phyloP scores from a whole-genome alignment of 352 stramenopile species.

The Globisporangium spinosum region DNA sequence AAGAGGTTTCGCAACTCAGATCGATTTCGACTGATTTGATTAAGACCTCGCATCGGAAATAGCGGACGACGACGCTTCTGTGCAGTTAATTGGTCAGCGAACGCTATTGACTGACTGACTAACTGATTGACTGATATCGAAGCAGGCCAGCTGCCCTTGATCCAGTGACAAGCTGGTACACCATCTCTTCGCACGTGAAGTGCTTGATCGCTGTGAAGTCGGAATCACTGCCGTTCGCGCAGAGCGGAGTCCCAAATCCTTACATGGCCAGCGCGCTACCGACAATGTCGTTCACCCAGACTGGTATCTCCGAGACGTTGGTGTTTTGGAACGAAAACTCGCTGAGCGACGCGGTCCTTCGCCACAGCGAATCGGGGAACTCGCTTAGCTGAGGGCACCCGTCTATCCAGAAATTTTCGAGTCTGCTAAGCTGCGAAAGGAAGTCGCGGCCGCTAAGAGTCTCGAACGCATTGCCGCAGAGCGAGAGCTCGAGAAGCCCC shows the following conservation, averaged over 20 bases:
- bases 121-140: too few relatives aligned
- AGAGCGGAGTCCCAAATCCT: conserved; percentile 3
- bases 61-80: too few relatives aligned
- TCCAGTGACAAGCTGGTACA: not conserved
- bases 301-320: conserved; percentile 3
- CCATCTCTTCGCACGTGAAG: not conserved
- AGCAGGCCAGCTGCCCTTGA: too few relatives aligned
- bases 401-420: conserved; percentile 8
- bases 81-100: too few relatives aligned
- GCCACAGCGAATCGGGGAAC: conserved; percentile 6
- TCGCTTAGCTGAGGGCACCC: not conserved
- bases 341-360: not conserved
- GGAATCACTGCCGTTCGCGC: not conserved
- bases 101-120: too few relatives aligned
- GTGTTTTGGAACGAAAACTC: conserved; percentile 8
- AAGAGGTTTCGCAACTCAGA: not conserved
- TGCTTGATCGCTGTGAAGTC: not conserved
- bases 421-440: not conserved
- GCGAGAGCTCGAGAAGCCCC: conserved; percentile 1
- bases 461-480: not conserved
- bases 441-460: not conserved
- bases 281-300: not conserved
- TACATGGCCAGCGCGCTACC: not conserved
- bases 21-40: not conserved
- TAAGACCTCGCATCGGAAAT: not conserved